Conservation (phyloP, 1,139 yeast genomes). For the Candida sanyaensis region DNA sequence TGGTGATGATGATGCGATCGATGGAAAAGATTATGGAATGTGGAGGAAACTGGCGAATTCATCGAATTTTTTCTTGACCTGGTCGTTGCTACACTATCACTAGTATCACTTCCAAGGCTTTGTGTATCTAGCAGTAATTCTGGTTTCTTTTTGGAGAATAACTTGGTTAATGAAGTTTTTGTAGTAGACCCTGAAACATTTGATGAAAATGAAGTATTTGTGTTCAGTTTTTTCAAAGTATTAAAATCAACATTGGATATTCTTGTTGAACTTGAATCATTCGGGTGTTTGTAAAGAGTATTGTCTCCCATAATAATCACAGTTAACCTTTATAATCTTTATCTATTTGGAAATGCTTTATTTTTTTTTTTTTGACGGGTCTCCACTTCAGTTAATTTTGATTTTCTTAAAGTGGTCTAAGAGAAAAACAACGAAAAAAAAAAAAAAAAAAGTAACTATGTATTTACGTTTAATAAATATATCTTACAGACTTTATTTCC, state of each 20-base stretch:
- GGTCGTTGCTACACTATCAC: conserved; percentile 4
- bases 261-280: conserved; percentile 24
- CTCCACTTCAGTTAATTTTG: no score
- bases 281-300: conserved; percentile 21
- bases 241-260: conserved; percentile 43
- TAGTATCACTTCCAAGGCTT: conserved; percentile 26
- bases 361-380: no score
- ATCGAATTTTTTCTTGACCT: conserved; percentile 27
- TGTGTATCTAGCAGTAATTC: conserved; percentile 32
- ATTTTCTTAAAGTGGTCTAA: no score
- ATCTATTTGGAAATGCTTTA: no score
- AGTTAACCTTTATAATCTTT: no score
- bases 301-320: not conserved
- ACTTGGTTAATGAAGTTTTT: conserved; percentile 29
- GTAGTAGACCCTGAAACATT: conserved; percentile 24
- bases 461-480: no score
- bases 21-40: conserved; percentile 40
- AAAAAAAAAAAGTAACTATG: no score
- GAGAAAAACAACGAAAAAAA: no score
- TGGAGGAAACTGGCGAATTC: conserved; percentile 35
- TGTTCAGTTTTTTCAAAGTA: conserved; percentile 35
- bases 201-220: conserved; percentile 34
- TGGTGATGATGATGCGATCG: conserved; percentile 20
- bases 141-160: conserved; percentile 29
- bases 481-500: no score